A percentile compares a stretch with the other conserved stretches of the same genome.
These are phyloP conservation scores for Citrullus amarus DNA, from an alignment of 306 rosid species.

Conservation along the genomic window DNA sequence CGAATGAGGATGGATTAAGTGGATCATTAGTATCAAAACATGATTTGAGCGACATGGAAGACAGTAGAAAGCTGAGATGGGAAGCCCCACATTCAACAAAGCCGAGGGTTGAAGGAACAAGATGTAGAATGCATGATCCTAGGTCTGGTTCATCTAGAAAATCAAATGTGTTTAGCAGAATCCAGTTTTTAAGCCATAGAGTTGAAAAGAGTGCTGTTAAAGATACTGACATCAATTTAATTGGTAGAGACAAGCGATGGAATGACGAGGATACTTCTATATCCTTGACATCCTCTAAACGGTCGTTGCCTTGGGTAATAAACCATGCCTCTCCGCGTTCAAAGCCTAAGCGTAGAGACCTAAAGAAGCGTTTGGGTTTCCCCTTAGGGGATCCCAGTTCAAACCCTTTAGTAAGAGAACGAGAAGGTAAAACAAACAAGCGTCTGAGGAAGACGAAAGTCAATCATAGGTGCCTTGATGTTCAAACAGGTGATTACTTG, in stretches of 20 bases:
- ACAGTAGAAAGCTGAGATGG: neutral
- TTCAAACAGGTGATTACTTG: neutral
- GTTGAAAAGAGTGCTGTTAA: neutral
- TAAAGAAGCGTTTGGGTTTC: slow-evolving; percentile 15
- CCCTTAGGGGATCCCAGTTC: slow-evolving; percentile 4
- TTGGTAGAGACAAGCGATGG: neutral
- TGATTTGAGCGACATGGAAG: slow-evolving; percentile 6
- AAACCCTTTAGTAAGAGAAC: neutral
- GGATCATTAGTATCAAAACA: slow-evolving; percentile 2
- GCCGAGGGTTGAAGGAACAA: neutral
- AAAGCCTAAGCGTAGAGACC: neutral
- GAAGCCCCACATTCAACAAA: neutral
- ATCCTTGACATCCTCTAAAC: neutral
- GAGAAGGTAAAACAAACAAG: neutral
- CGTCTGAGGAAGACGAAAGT: neutral
- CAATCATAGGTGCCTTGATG: slow-evolving; percentile 1
- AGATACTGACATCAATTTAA: neutral
- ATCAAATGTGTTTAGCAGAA: neutral
- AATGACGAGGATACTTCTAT: neutral
- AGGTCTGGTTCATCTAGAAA: neutral
- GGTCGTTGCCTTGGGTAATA: neutral
- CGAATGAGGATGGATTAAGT: neutral
- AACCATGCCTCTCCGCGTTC: neutral
- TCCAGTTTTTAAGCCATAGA: neutral
- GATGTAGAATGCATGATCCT: neutral